Base-by-base conservation (phyloP, 345 rosid species). In the Luvunga scandens region DNA sequence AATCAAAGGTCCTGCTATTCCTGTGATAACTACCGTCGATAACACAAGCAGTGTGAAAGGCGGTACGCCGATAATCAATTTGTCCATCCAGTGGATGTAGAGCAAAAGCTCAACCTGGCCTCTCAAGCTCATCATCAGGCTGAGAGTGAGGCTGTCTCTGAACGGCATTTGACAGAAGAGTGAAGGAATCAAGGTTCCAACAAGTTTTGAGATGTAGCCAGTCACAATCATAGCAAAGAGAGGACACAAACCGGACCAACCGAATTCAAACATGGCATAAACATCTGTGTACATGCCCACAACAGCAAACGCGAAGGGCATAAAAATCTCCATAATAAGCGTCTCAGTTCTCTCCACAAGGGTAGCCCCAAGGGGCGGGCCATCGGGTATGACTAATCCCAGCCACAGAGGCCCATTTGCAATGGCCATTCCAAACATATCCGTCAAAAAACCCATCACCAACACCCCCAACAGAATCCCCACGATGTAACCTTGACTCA, bases 31-130 rank as follows among this genome's bases (percentile, higher is more conserved):
- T 12, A 80, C 7, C 1, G 90, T 73, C 31, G 79, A 50, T 21
- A 95, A 70, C 56, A 91, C 81, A 85, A 89, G 6, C 76, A 92
- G 4, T 3, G 96, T 68, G 76, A 79, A 92, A 12, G 67, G 9
- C 6, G 84, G 89, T 14, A 72, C 13, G 9, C 39, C 21, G 12
- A 90, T 62, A 4, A 91, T 72, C 86, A 50, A 61, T 87, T 92
- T 90, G 76, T 92, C 93, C 69, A 90, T 70, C 94, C 93, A 90
- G 75, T 92, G 92, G 25, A 84, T 56, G 79, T 80, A 83, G 24
- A 92, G 36, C 27, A 89, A 16, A 64, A 88, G 31, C 83, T 93
- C 97, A 3, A 86, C 83, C 36, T 89, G 93, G 42, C 99, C 99
- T 81, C 93, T 86, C 61, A 91, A 61, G 87, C 83, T 88, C 89